A percentile compares a stretch with the other conserved stretches of the same genome.
Evolutionary conservation across 2,329 filamentous ascomycete genomes (phyloP).

Genomic region (Trichoderma gracile): DNA sequence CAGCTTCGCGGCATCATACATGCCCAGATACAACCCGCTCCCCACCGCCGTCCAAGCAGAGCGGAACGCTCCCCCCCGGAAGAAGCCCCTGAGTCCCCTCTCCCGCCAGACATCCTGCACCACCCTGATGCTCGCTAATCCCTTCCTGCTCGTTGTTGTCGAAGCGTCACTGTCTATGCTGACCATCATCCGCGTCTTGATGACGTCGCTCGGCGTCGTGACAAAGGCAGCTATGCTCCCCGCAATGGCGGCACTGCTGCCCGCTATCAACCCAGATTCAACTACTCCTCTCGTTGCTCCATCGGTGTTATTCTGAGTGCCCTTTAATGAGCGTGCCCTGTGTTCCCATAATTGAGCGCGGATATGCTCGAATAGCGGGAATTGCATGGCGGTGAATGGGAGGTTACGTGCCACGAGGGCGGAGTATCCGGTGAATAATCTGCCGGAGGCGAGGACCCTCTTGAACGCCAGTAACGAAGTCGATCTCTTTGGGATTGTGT

Average conservation of each 20-base stretch:
- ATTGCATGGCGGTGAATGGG: conserved; percentile 85
- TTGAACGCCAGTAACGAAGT: conserved; percentile 53
- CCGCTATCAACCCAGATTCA: conserved; percentile 72
- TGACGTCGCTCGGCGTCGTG: conserved; percentile 87
- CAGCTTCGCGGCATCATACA: conserved; percentile 77
- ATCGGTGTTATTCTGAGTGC: conserved; percentile 6
- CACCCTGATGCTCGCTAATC: conserved; percentile 44
- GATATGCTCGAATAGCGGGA: conserved; percentile 79
- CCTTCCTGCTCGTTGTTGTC: conserved; percentile 24
- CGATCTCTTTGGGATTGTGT: conserved; percentile 30
- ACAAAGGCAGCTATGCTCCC: conserved; percentile 74
- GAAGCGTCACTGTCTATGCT: conserved; percentile 47
- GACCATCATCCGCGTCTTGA: conserved; percentile 90
- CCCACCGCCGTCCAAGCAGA: conserved; percentile 80
- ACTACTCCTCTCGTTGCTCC: conserved; percentile 44
- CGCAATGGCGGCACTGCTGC: conserved; percentile 69
- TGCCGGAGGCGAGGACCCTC: conserved; percentile 53
- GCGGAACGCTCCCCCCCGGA: conserved; percentile 72
- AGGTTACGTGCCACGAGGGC: conserved; percentile 80
- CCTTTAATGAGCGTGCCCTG: conserved; percentile 35
- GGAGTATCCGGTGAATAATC: conserved; percentile 69
- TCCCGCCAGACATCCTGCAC: conserved; percentile 65
- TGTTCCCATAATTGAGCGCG: conserved; percentile 54
- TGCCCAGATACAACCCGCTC: conserved; percentile 80
- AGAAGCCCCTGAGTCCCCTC: conserved; percentile 71